Base-by-base conservation (phyloP, 2,329 filamentous ascomycete genomes). In the Fusarium incarnatum region DNA sequence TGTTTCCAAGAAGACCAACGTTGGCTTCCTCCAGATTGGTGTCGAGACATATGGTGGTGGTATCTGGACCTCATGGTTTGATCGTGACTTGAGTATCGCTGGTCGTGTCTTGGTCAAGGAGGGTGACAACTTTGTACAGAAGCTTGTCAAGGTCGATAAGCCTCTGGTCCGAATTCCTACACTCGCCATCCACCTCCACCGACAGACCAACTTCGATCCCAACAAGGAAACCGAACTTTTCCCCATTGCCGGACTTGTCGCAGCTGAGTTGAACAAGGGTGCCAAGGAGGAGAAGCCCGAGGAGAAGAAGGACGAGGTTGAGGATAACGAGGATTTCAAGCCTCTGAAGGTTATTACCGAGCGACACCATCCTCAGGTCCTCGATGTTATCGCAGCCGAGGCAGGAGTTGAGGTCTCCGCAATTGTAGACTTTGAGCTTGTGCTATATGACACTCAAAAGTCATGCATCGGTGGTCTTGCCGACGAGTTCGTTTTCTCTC, bases 1-100 rank as follows among this genome's bases (percentile, higher is more conserved):
- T 15, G 91, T 97, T 44, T 97, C 93, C 77, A 97, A 95, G 83
- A 96, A 95, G 83, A 87, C 88, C 76, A 90, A 88, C 59, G 92
- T 92, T 70, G 95, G 95, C 15, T 99, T 96, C 80, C 82, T 98
- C 68, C 96, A 99, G 82, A 91, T 99, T 60, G 96, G 94, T 56
- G 95, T 98, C 54, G 96, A 99, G 85, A 95, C 94, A 3, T 99
- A 99, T 77, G 96, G 96, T 56, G 96, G 96, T 67, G 96, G 96
- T 59, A 91, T 98, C 76, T 98, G 95, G 95, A 94, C 98, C 81
- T 97, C 93, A 48, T 99, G 92, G 96, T 99, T 99, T 78, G 96
- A 99, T 80, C 91, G 96, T 53, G 96, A 99, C 79, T 84, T 99
- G 67, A 92, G 93, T 74, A 89, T 98, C 56, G 96, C 96, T 32